A percentile compares a stretch with the other conserved stretches of the same genome.
Conservation (phyloP, 164 flowering plant species). For the Nymphaea colorata region DNA sequence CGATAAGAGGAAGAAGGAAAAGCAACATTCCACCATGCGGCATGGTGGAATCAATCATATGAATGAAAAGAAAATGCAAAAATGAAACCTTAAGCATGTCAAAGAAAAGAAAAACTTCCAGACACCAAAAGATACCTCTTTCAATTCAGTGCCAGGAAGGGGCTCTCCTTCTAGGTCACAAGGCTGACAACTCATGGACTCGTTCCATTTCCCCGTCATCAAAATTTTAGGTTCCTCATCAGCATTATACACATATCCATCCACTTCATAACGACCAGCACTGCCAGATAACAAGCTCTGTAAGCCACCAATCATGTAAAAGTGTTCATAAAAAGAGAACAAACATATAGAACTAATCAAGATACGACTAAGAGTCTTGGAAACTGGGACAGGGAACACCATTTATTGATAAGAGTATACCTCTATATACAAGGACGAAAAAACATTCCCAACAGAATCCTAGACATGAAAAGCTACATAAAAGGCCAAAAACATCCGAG, state of each 20-base stretch:
- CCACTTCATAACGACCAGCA: conserved; percentile 4
- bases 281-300: background rate
- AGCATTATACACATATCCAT: conserved; percentile 4
- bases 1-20: too few relatives aligned
- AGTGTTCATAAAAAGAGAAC: background rate
- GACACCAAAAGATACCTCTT: background rate
- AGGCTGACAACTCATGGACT: conserved; percentile 1
- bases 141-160: conserved; percentile 3
- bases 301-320: background rate
- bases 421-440: too few relatives aligned
- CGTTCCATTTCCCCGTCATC: conserved; percentile 5
- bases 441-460: background rate
- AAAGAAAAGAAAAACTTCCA: background rate
- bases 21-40: background rate
- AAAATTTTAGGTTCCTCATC: conserved; percentile 1
- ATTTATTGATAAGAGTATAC: too few relatives aligned
- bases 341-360: too few relatives aligned
- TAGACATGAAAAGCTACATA: background rate
- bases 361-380: too few relatives aligned
- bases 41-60: background rate
- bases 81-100: background rate
- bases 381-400: too few relatives aligned
- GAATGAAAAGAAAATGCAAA: background rate
- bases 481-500: background rate
- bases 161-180: conserved; percentile 5